Conservation (phyloP, 2,329 filamentous ascomycete species). For the Plectosphaerella sp. region DNA sequence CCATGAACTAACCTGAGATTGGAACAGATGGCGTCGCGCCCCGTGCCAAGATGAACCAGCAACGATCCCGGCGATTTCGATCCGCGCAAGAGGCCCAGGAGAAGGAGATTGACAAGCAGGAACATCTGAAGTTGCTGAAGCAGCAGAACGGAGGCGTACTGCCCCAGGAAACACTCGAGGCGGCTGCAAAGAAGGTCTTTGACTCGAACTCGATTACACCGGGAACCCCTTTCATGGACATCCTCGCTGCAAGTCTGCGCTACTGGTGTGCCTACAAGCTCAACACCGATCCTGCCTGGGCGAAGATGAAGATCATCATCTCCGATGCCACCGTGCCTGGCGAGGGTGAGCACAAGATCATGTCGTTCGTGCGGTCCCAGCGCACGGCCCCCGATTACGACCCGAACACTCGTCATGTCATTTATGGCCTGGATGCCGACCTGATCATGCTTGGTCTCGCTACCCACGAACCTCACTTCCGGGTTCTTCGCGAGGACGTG, state of each 20-base stretch:
- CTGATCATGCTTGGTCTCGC: slow-evolving; percentile 97
- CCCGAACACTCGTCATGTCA: slow-evolving; percentile 95
- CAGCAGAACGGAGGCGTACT: slow-evolving; percentile 67
- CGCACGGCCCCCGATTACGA: slow-evolving; percentile 86
- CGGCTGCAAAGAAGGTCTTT: slow-evolving; percentile 81
- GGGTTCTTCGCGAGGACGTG: slow-evolving; percentile 93
- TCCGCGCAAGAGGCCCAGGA: slow-evolving; percentile 92
- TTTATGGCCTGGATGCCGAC: slow-evolving; percentile 96
- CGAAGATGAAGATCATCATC: slow-evolving; percentile 93
- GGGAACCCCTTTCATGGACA: slow-evolving; percentile 98
- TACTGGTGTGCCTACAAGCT: slow-evolving; percentile 99
- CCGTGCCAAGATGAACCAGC: slow-evolving; percentile 99
- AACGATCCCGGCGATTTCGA: slow-evolving; percentile 91
- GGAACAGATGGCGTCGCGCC: slow-evolving; percentile 84
- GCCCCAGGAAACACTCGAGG: slow-evolving; percentile 57
- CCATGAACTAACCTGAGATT: neutral
- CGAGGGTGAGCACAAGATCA: slow-evolving; percentile 99
- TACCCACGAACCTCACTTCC: slow-evolving; percentile 96
- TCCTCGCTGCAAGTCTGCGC: slow-evolving; percentile 80
- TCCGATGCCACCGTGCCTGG: slow-evolving; percentile 97
- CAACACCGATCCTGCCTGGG: slow-evolving; percentile 94
- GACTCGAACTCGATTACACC: slow-evolving; percentile 86
- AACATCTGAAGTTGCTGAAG: slow-evolving; percentile 79
- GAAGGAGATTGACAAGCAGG: slow-evolving; percentile 86
- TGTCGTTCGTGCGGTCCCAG: slow-evolving; percentile 96